A percentile compares a stretch with the other conserved stretches of the same genome.
These are phyloP conservation scores for Eimeria maxima DNA, from an alignment of 169 alveolate genomes.

Conservation along the genomic window DNA sequence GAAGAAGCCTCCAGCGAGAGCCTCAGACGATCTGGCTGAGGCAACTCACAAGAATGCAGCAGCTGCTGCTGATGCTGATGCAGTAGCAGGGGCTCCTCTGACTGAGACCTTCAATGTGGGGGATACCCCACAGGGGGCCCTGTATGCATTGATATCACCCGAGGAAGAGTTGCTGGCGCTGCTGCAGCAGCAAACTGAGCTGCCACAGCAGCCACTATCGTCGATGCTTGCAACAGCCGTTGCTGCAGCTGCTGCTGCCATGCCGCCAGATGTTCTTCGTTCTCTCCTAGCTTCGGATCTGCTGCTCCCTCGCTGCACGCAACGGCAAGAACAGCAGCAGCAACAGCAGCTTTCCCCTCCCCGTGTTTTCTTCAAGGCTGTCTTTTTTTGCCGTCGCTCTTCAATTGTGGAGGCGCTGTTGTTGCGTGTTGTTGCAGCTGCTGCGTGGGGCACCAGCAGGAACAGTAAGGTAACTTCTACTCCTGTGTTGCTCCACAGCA, in stretches of 20 bases:
- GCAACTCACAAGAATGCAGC: neutral
- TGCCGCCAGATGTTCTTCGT: neutral
- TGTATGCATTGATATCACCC: neutral
- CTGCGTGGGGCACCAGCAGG: neutral
- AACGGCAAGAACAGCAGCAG: neutral
- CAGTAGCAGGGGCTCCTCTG: neutral
- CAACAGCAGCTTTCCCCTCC: neutral
- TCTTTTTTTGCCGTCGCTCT: slow-evolving; percentile 7
- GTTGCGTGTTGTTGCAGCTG: neutral
- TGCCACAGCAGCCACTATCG: slow-evolving; percentile 22
- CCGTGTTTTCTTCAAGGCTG: slow-evolving; percentile 42
- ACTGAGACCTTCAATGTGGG: neutral
- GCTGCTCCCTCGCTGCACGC: neutral
- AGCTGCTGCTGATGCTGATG: neutral
- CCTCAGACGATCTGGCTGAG: neutral
- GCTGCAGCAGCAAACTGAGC: slow-evolving; percentile 54
- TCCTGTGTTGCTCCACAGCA: slow-evolving; percentile 24
- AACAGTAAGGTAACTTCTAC: slow-evolving; percentile 1
- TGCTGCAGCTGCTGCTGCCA: slow-evolving; percentile 18
- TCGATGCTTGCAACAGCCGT: slow-evolving; percentile 26
- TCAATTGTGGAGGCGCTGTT: neutral
- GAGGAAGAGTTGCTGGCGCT: slow-evolving; percentile 21
- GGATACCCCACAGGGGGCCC: neutral
- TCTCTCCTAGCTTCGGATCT: neutral
- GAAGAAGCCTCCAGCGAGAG: neutral